Evolutionary conservation across 345 rosid genomes (phyloP).

Genomic region (Hibiscus syriacus): DNA sequence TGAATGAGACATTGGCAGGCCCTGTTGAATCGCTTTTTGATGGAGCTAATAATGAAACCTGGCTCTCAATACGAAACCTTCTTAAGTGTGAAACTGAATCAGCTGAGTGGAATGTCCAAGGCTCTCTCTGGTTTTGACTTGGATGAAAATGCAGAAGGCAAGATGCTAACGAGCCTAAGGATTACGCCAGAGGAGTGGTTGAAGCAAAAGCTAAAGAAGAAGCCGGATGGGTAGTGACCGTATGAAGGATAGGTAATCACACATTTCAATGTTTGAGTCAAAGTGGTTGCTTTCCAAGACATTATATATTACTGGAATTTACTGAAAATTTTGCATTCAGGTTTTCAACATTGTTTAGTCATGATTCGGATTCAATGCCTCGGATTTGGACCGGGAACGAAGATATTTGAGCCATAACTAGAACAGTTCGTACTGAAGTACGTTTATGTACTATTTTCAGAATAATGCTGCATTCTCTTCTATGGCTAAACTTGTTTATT

Average conservation of each 20-base stretch:
- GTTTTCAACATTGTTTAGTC: conserved; percentile 82
- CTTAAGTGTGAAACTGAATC: conserved; percentile 54
- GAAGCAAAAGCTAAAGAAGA: conserved; percentile 89
- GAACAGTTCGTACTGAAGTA: conserved; percentile 85
- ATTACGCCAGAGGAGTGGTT: conserved; percentile 64
- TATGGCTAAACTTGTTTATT: conserved; percentile 13
- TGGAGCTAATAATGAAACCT: conserved; percentile 77
- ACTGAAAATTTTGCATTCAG: conserved; percentile 30
- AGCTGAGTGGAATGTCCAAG: conserved; percentile 56
- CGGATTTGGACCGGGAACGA: conserved; percentile 98
- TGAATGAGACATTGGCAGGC: conserved; percentile 62
- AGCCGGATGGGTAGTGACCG: conserved; percentile 77
- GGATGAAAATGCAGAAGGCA: conserved; percentile 52
- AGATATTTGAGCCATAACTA: conserved; percentile 91
- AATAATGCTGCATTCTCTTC: neutral
- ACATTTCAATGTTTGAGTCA: conserved; percentile 11
- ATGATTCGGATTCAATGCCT: conserved; percentile 96
- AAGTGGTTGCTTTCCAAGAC: conserved; percentile 9
- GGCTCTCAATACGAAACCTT: conserved; percentile 85
- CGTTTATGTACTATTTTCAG: conserved; percentile 10
- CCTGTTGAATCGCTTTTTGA: conserved; percentile 92
- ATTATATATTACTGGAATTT: conserved; percentile 12
- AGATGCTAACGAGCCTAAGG: conserved; percentile 53
- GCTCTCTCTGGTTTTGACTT: conserved; percentile 76
- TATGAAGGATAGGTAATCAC: conserved; percentile 84